Conservation (phyloP, 2,329 filamentous ascomycete species). For the Thielaviopsis euricoi region DNA sequence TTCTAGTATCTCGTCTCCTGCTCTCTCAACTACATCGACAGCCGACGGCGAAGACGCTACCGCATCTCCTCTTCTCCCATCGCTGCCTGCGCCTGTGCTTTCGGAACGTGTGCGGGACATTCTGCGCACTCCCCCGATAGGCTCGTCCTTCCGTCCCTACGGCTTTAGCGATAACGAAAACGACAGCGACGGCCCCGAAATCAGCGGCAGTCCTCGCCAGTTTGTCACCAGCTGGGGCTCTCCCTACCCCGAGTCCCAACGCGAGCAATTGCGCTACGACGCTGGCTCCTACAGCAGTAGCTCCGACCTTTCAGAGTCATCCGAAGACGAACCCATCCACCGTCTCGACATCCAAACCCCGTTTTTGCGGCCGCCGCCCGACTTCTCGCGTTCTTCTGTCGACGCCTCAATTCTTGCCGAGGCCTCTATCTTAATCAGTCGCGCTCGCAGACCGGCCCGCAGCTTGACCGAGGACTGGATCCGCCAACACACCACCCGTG, state of each 20-base stretch:
- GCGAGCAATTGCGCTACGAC: constrained; percentile 28
- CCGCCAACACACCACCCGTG: constrained; percentile 59
- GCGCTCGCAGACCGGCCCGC: constrained; percentile 39
- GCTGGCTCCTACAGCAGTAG: constrained; percentile 32
- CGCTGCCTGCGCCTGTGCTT: constrained; percentile 41
- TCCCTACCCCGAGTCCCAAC: constrained; percentile 58
- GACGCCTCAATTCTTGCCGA: constrained; percentile 14
- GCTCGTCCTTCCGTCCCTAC: constrained; percentile 4
- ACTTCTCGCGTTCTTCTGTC: constrained; percentile 17
- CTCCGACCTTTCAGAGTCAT: constrained; percentile 19
- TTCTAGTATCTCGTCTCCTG: constrained; percentile 34
- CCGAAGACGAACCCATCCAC: constrained; percentile 44
- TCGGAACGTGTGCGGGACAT: constrained; percentile 38
- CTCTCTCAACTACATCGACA: constrained; percentile 45
- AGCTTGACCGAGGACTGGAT: constrained; percentile 76
- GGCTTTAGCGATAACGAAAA: constrained; percentile 14
- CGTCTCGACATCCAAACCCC: constrained; percentile 45
- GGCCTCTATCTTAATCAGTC: constrained; percentile 46
- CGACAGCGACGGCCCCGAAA: constrained; percentile 14
- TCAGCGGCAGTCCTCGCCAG: constrained; percentile 14
- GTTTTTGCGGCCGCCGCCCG: constrained; percentile 41
- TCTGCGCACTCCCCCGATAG: constrained; percentile 34
- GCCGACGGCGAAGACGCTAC: constrained; percentile 36
- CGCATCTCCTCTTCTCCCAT: constrained; percentile 38
- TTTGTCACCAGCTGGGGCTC: constrained; percentile 78